Evolutionary conservation across 345 rosid genomes (phyloP).

Genomic region (Heritiera fomes): DNA sequence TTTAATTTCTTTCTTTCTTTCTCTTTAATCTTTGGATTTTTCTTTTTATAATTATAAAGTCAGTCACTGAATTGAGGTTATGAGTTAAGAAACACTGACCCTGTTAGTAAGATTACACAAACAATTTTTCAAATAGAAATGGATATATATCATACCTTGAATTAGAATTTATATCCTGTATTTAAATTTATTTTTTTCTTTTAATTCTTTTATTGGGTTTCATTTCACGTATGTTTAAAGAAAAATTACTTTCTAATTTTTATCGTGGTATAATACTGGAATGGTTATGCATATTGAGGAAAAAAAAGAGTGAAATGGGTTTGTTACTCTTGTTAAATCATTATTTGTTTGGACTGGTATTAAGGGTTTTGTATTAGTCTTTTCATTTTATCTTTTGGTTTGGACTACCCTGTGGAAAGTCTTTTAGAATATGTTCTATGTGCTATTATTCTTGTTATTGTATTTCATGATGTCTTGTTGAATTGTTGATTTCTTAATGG

Average conservation of each 20-base stretch:
- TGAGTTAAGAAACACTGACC: background rate
- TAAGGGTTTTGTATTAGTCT: background rate
- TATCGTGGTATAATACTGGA: too few relatives aligned
- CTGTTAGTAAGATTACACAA: background rate
- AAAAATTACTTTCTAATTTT: too few relatives aligned
- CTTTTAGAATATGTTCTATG: background rate
- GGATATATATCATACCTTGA: too few relatives aligned
- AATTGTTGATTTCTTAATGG: background rate
- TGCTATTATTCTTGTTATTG: background rate
- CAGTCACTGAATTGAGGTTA: background rate
- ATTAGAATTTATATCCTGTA: background rate
- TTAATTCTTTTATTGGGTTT: background rate
- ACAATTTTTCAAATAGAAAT: background rate
- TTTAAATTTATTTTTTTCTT: background rate
- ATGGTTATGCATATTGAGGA: background rate
- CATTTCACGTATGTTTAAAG: background rate
- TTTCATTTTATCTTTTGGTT: background rate
- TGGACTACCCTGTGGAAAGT: background rate
- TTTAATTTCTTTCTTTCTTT: background rate
- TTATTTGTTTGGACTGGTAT: background rate
- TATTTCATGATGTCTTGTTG: background rate
- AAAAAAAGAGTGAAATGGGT: background rate
- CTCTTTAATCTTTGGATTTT: background rate
- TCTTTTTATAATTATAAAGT: background rate
- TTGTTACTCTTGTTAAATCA: background rate